A percentile compares a stretch with the other conserved stretches of the same genome.
phyloP scores from a whole-genome alignment of 192 early-diverging fungal genomes.

The Entomortierella lignicola region DNA sequence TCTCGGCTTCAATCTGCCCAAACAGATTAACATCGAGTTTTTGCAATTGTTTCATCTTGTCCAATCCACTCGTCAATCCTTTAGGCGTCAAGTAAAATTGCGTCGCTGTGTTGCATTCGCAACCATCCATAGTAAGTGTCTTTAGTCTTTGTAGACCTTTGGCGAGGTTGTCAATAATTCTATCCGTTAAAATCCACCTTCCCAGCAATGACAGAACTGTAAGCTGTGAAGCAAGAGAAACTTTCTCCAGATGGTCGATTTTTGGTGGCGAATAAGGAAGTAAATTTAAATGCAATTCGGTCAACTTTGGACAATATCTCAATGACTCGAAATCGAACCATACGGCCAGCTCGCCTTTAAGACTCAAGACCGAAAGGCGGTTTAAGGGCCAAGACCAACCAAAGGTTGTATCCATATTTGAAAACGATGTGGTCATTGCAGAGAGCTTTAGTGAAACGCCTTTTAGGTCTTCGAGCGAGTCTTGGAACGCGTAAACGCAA shows the following conservation, averaged over 20 bases:
- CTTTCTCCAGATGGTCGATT: conserved; percentile 13
- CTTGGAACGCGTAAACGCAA: conserved; percentile 29
- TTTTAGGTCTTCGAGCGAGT: conserved; percentile 27
- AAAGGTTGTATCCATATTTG: conserved; percentile 14
- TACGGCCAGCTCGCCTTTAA: conserved; percentile 29
- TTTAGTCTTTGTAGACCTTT: neutral
- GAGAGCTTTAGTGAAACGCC: conserved; percentile 28
- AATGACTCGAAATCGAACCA: conserved; percentile 43
- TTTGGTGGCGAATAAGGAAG: conserved; percentile 37
- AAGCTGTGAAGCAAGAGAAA: conserved; percentile 15
- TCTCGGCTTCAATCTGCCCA: neutral
- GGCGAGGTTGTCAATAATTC: neutral
- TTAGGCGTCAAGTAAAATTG: conserved; percentile 1
- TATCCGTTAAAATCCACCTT: conserved; percentile 30
- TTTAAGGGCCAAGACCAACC: conserved; percentile 37
- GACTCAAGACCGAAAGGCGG: conserved; percentile 8
- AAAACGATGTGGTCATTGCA: neutral
- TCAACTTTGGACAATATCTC: conserved; percentile 16
- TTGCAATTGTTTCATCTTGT: conserved; percentile 17
- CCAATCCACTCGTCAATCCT: conserved; percentile 10
- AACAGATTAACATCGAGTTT: conserved; percentile 7
- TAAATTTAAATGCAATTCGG: conserved; percentile 24
- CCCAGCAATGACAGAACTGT: conserved; percentile 12
- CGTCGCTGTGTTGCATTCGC: conserved; percentile 8
- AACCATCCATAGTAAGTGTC: conserved; percentile 7